Conservation (phyloP, 106 monocot genomes). For the Agapanthus africanus region DNA sequence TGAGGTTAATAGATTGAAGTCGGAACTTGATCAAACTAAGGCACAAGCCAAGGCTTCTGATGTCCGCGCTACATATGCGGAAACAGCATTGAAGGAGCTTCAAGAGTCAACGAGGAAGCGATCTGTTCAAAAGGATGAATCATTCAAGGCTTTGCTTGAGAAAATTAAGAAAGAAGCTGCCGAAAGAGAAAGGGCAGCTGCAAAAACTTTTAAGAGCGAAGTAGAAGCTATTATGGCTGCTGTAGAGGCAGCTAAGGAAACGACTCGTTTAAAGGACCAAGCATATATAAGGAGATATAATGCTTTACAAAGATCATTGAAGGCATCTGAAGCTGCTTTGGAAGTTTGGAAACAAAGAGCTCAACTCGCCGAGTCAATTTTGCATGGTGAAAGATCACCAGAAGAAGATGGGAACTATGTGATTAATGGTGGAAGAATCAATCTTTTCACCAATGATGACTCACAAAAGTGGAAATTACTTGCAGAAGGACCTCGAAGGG, state of each 20-base stretch:
- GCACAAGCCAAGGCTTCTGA: conserved; percentile 21
- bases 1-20: conserved; percentile 22
- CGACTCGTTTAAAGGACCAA: conserved; percentile 24
- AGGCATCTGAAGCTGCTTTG: conserved; percentile 22
- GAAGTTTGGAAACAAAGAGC: conserved; percentile 28
- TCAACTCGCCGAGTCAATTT: conserved; percentile 27
- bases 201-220: conserved; percentile 21
- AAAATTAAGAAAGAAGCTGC: conserved; percentile 24
- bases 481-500: conserved; percentile 32
- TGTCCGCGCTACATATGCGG: conserved; percentile 18
- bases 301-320: conserved; percentile 29
- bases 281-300: conserved; percentile 24
- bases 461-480: conserved; percentile 35
- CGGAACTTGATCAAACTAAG: conserved; percentile 19
- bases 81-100: conserved; percentile 16
- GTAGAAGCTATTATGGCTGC: conserved; percentile 23
- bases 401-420: conserved; percentile 11
- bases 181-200: conserved; percentile 22
- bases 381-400: conserved; percentile 14
- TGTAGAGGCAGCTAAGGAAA: conserved; percentile 23
- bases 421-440: conserved; percentile 26
- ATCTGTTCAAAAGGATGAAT: conserved; percentile 14
- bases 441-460: conserved; percentile 25
- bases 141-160: conserved; percentile 18
- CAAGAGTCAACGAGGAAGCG: conserved; percentile 19